Evolutionary conservation across 352 stramenopile genomes (phyloP).

Genomic region (Phytophthora sp.): DNA sequence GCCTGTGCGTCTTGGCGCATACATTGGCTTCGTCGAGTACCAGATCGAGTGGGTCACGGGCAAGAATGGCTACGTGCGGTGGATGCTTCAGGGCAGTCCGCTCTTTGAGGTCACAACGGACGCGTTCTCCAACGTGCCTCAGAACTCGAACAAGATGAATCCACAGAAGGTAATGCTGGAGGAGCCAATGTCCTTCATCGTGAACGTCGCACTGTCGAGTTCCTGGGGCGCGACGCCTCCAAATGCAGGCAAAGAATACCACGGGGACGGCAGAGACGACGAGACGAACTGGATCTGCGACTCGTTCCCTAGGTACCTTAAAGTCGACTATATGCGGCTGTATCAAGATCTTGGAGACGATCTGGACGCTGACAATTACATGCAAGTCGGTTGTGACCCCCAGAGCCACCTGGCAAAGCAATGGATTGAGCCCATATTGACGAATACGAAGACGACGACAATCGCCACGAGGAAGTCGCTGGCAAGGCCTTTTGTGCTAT

Average conservation of each 20-base stretch:
- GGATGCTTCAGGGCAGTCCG: conserved; percentile 57
- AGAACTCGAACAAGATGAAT: conserved; percentile 54
- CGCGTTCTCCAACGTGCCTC: conserved; percentile 52
- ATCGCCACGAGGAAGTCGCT: conserved; percentile 35
- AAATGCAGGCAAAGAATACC: conserved; percentile 53
- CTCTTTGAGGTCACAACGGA: conserved; percentile 67
- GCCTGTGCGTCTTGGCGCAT: conserved; percentile 58
- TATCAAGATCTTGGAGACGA: conserved; percentile 61
- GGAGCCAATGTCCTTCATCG: conserved; percentile 93
- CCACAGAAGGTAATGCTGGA: conserved; percentile 72
- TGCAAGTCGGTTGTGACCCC: conserved; percentile 62
- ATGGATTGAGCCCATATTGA: conserved; percentile 72
- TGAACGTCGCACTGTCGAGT: conserved; percentile 93
- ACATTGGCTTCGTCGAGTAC: conserved; percentile 62
- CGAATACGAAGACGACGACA: conserved; percentile 48
- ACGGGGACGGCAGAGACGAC: conserved; percentile 48
- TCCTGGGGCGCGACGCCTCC: conserved; percentile 80
- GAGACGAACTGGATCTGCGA: conserved; percentile 59
- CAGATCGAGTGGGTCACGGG: conserved; percentile 80
- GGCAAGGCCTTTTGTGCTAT: conserved; percentile 49
- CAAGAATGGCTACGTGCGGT: conserved; percentile 63
- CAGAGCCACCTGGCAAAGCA: conserved; percentile 53
- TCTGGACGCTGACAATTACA: conserved; percentile 48
- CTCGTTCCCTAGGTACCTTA: conserved; percentile 76
- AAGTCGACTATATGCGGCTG: conserved; percentile 69